Percentiles rank a stretch among this genome's conserved stretches.
These are phyloP conservation scores for Escovopsis weberi DNA, from an alignment of 2,329 filamentous ascomycete species.

Conservation along the genomic window DNA sequence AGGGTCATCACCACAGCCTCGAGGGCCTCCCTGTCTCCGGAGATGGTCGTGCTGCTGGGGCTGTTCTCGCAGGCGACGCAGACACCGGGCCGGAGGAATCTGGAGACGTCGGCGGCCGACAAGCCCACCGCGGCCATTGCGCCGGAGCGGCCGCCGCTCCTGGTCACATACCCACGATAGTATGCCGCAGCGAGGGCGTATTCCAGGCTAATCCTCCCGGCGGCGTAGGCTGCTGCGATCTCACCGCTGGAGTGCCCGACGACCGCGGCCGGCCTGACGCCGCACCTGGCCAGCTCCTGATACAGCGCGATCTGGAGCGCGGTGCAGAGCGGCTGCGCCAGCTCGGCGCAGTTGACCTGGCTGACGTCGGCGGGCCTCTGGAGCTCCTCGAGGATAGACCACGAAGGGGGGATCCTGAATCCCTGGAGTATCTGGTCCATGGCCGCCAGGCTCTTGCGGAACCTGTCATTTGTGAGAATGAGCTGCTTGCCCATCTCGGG, in stretches of 20 bases:
- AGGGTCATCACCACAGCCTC: not conserved
- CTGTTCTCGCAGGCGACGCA: not conserved
- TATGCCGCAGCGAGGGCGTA: constrained; percentile 17
- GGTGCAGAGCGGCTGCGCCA: constrained; percentile 16
- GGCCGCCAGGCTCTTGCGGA: not conserved
- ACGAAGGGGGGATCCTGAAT: not conserved
- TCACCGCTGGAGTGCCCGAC: constrained; percentile 26
- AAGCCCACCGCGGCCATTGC: not conserved
- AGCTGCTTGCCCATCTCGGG: not conserved
- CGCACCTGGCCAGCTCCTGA: constrained; percentile 17
- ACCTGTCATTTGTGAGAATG: not conserved
- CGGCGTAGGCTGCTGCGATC: constrained; percentile 23
- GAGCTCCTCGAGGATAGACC: not conserved
- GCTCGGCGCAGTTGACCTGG: not conserved
- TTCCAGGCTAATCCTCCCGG: constrained; percentile 7
- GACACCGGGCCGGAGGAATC: not conserved
- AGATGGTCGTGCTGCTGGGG: not conserved
- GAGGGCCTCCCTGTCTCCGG: not conserved
- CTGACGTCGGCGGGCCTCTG: not conserved
- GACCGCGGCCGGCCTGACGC: constrained; percentile 14
- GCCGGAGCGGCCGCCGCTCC: not conserved
- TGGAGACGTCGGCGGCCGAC: not conserved
- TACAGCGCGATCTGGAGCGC: constrained; percentile 27
- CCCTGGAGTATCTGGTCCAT: not conserved
- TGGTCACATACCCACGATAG: constrained; percentile 6